phyloP scores from a whole-genome alignment of 768 basidiomycete genomes.

The Rhizopogon vesiculosus region DNA sequence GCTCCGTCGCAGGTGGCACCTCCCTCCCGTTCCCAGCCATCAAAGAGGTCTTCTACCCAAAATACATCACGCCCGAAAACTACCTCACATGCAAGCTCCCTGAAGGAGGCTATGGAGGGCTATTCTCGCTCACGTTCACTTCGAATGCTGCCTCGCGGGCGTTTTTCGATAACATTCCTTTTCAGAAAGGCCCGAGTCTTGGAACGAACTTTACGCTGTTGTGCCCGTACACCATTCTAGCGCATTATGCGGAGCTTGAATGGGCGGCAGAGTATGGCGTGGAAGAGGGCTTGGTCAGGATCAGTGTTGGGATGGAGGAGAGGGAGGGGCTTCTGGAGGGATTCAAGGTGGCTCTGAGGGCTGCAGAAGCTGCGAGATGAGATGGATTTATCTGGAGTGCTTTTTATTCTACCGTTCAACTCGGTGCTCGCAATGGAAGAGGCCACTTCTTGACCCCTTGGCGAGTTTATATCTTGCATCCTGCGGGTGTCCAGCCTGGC shows the following conservation, averaged over 20 bases:
- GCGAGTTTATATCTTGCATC: background rate
- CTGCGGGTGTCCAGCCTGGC: too few relatives aligned
- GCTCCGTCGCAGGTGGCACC: slow-evolving; percentile 40
- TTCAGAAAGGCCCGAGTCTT: slow-evolving; percentile 85
- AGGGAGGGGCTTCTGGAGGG: slow-evolving; percentile 45
- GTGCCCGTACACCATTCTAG: slow-evolving; percentile 89
- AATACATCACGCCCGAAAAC: slow-evolving; percentile 65
- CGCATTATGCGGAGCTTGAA: slow-evolving; percentile 83
- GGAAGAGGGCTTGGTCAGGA: slow-evolving; percentile 75
- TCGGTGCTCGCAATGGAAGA: background rate
- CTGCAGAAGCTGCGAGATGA: slow-evolving; percentile 52
- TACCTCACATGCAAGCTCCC: slow-evolving; percentile 67
- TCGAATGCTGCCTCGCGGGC: slow-evolving; percentile 59
- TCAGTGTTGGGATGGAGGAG: slow-evolving; percentile 92
- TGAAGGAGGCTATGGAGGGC: slow-evolving; percentile 67
- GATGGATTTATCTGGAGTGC: background rate
- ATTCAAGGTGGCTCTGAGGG: slow-evolving; percentile 62
- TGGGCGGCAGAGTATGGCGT: slow-evolving; percentile 92
- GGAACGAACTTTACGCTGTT: slow-evolving; percentile 97
- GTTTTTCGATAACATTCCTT: slow-evolving; percentile 82
- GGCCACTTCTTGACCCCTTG: background rate
- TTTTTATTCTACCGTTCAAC: slow-evolving; percentile 3
- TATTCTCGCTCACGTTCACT: slow-evolving; percentile 86
- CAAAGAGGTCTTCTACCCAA: slow-evolving; percentile 88
- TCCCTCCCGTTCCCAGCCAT: slow-evolving; percentile 39